Evolutionary conservation across 768 basidiomycete species (phyloP).

Genomic region (Boletus patriciae): DNA sequence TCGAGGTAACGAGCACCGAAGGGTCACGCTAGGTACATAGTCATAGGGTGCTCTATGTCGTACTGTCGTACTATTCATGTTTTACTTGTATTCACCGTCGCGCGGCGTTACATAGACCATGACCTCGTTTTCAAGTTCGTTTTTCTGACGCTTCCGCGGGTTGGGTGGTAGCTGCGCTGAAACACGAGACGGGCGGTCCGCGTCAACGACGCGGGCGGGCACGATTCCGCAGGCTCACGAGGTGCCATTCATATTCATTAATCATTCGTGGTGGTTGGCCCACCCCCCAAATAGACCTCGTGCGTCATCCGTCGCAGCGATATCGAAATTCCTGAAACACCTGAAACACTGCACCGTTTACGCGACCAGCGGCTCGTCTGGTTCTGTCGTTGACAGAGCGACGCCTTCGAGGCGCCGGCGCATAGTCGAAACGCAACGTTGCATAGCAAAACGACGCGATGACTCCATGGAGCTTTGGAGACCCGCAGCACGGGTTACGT

Average conservation of each 20-base stretch:
- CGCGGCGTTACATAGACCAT: neutral
- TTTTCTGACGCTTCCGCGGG: neutral
- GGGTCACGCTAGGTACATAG: neutral
- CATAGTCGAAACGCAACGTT: no score
- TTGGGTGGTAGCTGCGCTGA: neutral
- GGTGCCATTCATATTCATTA: neutral
- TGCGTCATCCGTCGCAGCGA: neutral
- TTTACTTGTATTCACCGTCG: constrained; percentile 2
- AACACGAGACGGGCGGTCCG: neutral
- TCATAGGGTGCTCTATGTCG: neutral
- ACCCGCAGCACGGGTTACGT: no score
- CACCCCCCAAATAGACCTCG: no score
- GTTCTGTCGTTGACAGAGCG: no score
- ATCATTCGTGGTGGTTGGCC: neutral
- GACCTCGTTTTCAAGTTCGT: neutral
- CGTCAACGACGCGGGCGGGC: neutral
- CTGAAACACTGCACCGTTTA: neutral
- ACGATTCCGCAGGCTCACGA: neutral
- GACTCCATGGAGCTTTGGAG: no score
- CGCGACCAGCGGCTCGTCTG: no score
- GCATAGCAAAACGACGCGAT: no score
- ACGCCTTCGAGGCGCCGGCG: no score
- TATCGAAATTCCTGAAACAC: neutral
- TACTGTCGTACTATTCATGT: neutral
- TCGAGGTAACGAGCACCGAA: neutral